Conservation (phyloP, 2,329 filamentous ascomycete genomes). For the Aspergillus sp. region DNA sequence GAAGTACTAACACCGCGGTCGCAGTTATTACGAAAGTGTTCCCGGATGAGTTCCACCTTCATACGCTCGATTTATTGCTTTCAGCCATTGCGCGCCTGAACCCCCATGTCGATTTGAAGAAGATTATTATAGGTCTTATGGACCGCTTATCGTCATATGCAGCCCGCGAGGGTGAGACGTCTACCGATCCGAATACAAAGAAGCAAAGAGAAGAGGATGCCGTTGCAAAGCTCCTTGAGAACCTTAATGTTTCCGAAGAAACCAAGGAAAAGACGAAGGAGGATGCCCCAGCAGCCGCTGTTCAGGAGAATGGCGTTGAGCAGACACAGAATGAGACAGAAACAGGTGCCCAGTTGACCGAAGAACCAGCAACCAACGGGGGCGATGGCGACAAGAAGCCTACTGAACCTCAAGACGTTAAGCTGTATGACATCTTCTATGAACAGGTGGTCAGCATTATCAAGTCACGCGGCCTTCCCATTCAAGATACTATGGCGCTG, state of each 20-base stretch:
- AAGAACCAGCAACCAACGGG: slow-evolving; percentile 33
- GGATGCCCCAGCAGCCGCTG: slow-evolving; percentile 31
- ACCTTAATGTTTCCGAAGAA: slow-evolving; percentile 66
- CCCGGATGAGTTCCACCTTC: slow-evolving; percentile 95
- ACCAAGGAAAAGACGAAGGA: slow-evolving; percentile 46
- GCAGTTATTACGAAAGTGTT: slow-evolving; percentile 96
- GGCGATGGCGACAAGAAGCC: slow-evolving; percentile 37
- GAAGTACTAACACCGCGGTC: slow-evolving; percentile 13
- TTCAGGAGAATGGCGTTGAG: slow-evolving; percentile 39
- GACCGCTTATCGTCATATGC: slow-evolving; percentile 92
- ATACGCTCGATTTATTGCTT: slow-evolving; percentile 92
- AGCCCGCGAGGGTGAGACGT: slow-evolving; percentile 76
- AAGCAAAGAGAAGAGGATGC: slow-evolving; percentile 83
- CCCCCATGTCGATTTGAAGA: slow-evolving; percentile 95
- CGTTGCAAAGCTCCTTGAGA: slow-evolving; percentile 73
- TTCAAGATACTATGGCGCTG: slow-evolving; percentile 91
- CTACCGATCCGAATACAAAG: slow-evolving; percentile 69
- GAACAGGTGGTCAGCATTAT: slow-evolving; percentile 92
- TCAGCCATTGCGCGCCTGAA: slow-evolving; percentile 91
- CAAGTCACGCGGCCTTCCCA: slow-evolving; percentile 83
- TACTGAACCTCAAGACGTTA: slow-evolving; percentile 62
- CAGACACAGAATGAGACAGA: slow-evolving; percentile 31
- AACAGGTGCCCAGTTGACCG: slow-evolving; percentile 19
- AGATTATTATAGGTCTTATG: slow-evolving; percentile 97
- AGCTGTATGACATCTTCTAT: slow-evolving; percentile 96